Evolutionary conservation across 1,284 basidiomycete genomes (phyloP), one percentile per base, ranked within the genome.

Genomic region (Boletus semigastroideus): DNA sequence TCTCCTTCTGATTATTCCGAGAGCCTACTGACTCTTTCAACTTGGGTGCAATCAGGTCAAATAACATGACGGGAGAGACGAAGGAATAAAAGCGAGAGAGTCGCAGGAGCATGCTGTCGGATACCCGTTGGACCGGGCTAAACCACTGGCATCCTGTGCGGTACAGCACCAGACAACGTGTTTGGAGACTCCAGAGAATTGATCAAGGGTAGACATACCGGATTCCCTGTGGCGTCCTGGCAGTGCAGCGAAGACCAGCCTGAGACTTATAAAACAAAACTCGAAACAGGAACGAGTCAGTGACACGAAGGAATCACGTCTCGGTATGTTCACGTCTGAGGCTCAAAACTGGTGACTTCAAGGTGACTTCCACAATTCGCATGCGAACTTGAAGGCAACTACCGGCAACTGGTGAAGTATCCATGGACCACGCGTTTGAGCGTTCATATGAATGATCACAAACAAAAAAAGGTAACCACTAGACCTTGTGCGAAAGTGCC

Each of bases 51-150:
- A 59, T 25, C 36, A 48, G 19, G 10, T 31, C 34, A 0, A 54
- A 39, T 2, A 46, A 8, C 59, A 61, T 59, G 53, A 42, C 13
- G 6, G 46, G 47, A 39, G 59, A 39, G 16, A 41, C 10, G 10
- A 37, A 44, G 36, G 46, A 40, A 42, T 48, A 40, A 42, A 46
- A 36, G 19, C 8, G 48, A 40, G 54, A 41, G 31, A 27, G 37
- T 12, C 28, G 47, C 25, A 38, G 40, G 41, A 58, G 48, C 34
- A 39, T 48, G 42, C 6, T 14, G 38, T 7, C 20, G 16, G 17
- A 39, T 27, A 2, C 14, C 14, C n/a, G 16, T 25, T 30, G 19
- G n/a, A 38, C 22, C 5, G 22, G 22, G 5, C 22, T 22, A 22
- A 5, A 22, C 22, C 22, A 22, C 5, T 30, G 25, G 40, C 7